phyloP scores from a whole-genome alignment of 2,329 filamentous ascomycete genomes.

The Aspergillus ruber region DNA sequence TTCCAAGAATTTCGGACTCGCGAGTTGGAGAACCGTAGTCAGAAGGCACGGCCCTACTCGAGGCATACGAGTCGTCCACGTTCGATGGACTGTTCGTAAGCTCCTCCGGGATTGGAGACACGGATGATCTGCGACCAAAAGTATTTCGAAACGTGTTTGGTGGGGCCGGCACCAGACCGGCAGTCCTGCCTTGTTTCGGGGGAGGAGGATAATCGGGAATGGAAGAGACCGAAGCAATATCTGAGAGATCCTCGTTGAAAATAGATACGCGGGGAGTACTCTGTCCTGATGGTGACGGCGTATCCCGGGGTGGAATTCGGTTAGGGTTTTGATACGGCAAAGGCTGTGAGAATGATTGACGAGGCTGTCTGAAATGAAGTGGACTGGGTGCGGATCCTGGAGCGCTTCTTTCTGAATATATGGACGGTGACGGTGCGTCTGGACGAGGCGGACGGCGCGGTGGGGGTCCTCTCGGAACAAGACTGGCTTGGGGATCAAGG shows the following conservation, averaged over 20 bases:
- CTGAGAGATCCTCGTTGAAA: conserved; percentile 24
- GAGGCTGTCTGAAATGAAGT: conserved; percentile 14
- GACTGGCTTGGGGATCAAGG: conserved; percentile 18
- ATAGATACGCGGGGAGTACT: conserved; percentile 18
- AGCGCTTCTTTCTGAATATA: conserved; percentile 27
- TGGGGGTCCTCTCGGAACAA: conserved; percentile 29
- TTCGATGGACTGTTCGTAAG: conserved; percentile 47
- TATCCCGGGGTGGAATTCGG: neutral
- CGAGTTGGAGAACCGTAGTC: conserved; percentile 53
- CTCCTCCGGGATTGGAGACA: conserved; percentile 72
- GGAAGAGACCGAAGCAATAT: conserved; percentile 18
- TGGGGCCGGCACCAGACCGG: conserved; percentile 22
- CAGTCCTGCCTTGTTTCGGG: conserved; percentile 18
- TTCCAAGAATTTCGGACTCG: conserved; percentile 42
- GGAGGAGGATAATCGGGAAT: conserved; percentile 22
- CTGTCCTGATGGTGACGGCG: neutral
- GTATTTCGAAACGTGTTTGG: conserved; percentile 20
- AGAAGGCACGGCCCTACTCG: conserved; percentile 65
- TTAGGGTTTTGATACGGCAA: conserved; percentile 12
- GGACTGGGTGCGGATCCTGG: conserved; percentile 19
- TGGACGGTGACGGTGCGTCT: conserved; percentile 31
- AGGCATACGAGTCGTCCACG: conserved; percentile 57
- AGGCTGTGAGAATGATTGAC: conserved; percentile 24
- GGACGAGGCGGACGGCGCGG: conserved; percentile 39
- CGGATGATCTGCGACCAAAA: conserved; percentile 60